phyloP scores from a whole-genome alignment of 371 early-diverging fungal species.

The Mortierella sp. region DNA sequence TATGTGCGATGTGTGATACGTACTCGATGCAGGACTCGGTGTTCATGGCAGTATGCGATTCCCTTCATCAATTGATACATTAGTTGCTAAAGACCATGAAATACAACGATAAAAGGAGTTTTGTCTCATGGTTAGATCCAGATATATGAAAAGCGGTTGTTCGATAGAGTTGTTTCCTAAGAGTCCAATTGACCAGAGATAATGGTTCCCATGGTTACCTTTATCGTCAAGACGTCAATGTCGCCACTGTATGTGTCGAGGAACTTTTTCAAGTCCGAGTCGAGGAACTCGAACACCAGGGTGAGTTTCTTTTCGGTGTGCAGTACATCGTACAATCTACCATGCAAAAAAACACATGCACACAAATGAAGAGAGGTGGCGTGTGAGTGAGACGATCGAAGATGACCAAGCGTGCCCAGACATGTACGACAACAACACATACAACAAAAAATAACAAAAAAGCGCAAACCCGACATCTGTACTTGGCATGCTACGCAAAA shows the following conservation, averaged over 20 bases:
- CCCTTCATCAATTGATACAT: constrained; percentile 89
- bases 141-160: no score
- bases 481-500: not conserved
- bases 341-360: constrained; percentile 4
- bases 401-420: constrained; percentile 1
- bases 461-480: not conserved
- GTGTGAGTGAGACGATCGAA: not conserved
- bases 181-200: not conserved
- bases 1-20: constrained; percentile 14
- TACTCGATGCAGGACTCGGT: constrained; percentile 86
- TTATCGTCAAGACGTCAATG: constrained; percentile 82
- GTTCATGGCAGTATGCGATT: constrained; percentile 85
- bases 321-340: constrained; percentile 92
- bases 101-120: constrained; percentile 10
- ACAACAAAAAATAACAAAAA: not conserved
- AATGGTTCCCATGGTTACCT: constrained; percentile 61
- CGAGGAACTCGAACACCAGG: constrained; percentile 96
- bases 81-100: constrained; percentile 66
- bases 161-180: no score
- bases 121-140: not conserved
- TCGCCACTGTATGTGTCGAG: constrained; percentile 87
- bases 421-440: not conserved
- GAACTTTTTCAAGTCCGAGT: constrained; percentile 96
- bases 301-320: constrained; percentile 95
- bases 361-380: not conserved